A percentile compares a stretch with the other conserved stretches of the same genome.
Evolutionary conservation across 106 monocot genomes (phyloP).

Genomic region (Agapanthus africanus): DNA sequence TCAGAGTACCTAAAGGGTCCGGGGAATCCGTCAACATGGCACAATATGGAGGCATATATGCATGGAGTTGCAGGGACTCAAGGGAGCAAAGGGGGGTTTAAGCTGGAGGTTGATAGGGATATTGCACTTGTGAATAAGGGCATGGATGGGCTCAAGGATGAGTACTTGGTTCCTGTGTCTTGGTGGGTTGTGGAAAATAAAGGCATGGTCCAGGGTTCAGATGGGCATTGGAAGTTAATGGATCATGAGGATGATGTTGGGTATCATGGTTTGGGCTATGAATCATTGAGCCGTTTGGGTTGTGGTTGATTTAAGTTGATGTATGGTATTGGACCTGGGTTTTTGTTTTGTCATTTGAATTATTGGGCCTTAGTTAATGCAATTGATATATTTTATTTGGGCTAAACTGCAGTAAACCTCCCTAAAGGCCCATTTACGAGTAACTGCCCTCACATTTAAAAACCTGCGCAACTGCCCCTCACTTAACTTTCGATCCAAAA

Average conservation of each 20-base stretch:
- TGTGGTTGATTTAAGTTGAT: too few relatives aligned
- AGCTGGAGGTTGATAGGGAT: slow-evolving; percentile 58
- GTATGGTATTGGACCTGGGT: too few relatives aligned
- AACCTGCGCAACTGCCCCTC: too few relatives aligned
- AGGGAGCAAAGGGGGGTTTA: slow-evolving; percentile 51
- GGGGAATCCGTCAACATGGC: slow-evolving; percentile 34
- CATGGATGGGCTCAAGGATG: slow-evolving; percentile 50
- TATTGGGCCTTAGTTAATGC: too few relatives aligned
- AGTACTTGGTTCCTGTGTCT: slow-evolving; percentile 46
- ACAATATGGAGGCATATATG: slow-evolving; percentile 69
- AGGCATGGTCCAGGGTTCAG: slow-evolving; percentile 63
- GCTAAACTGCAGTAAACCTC: too few relatives aligned
- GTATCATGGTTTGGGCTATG: too few relatives aligned
- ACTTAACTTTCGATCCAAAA: too few relatives aligned
- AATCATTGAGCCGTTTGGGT: too few relatives aligned
- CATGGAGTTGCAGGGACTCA: slow-evolving; percentile 75
- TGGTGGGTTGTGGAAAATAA: slow-evolving; percentile 90
- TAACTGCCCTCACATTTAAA: too few relatives aligned
- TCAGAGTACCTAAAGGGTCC: slow-evolving; percentile 61
- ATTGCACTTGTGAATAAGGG: slow-evolving; percentile 77
- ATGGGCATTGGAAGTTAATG: slow-evolving; percentile 59
- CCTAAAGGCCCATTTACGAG: too few relatives aligned
- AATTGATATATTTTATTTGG: too few relatives aligned
- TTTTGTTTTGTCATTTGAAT: too few relatives aligned
- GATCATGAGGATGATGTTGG: slow-evolving; percentile 69